These are phyloP conservation scores for Mycena epipterygia DNA, from an alignment of 768 basidiomycete genomes.

Conservation along the genomic window DNA sequence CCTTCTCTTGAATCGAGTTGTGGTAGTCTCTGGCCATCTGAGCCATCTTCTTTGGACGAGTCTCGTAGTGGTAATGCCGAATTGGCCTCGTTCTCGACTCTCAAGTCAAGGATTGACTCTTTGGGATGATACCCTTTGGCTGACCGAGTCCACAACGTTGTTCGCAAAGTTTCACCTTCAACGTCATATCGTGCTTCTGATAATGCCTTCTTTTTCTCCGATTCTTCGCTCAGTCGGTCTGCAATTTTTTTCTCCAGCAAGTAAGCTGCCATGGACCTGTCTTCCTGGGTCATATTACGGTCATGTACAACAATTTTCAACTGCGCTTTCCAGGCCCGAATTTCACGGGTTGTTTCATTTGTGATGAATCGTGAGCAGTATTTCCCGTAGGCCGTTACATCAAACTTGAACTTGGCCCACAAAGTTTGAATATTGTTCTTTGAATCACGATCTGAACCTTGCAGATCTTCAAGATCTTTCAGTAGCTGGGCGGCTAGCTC, in stretches of 20 bases:
- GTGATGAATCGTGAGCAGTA: constrained; percentile 1
- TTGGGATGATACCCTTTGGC: too few species aligned
- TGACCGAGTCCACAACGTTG: not conserved
- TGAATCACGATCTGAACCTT: too few species aligned
- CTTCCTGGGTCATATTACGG: not conserved
- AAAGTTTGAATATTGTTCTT: too few species aligned
- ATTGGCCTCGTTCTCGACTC: not conserved
- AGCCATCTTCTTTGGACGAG: constrained; percentile 1
- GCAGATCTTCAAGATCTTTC: too few species aligned
- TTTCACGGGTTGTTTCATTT: not conserved
- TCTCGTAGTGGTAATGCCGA: not conserved
- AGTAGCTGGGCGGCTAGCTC: too few species aligned
- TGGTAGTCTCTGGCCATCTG: constrained; percentile 20
- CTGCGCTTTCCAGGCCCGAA: not conserved
- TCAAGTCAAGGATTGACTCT: constrained; percentile 19
- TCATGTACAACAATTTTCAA: constrained; percentile 2
- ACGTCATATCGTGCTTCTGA: not conserved
- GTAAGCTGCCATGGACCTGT: not conserved
- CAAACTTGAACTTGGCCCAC: not conserved
- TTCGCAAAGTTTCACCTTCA: not conserved
- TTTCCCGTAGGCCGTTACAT: constrained; percentile 15
- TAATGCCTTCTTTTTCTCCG: constrained; percentile 8
- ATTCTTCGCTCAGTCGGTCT: not conserved
- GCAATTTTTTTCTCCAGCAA: constrained; percentile 4
- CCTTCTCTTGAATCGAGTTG: constrained; percentile 1